Base-by-base conservation (phyloP, 306 rosid species). In the Hippophae tibetana region DNA sequence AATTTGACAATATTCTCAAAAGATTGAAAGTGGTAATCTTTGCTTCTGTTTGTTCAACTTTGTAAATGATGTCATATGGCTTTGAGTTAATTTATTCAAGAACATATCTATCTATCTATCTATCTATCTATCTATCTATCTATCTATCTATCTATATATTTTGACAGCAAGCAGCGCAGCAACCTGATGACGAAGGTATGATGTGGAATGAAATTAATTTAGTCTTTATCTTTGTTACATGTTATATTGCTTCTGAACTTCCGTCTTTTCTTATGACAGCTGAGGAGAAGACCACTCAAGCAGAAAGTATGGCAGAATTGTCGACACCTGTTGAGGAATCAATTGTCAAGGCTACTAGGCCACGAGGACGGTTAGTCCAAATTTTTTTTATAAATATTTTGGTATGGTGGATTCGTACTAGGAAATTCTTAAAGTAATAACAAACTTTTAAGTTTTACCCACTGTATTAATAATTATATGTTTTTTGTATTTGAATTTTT, bases 1-100 rank as follows among this genome's bases (percentile, higher is more conserved):
- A 85, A 54, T 93, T 93, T 60, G 99, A 93, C 70, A 73, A 67
- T 62, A 93, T 93, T 52, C 96, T 93, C 58, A 93, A 88, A 72
- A 72, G 96, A 76, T 69, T 93, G 82, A 93, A 93, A 88, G 99
- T 93, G 81, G 98, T 92, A 72, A 53, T 72, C 53, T 57, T 10
- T 13, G 10, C 61, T 13, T 54, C 63, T 62, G 31, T 44, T 23
- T 27, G 63, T 63, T 5, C 2, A 1, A 47, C 52, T 52, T 40
- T 2, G 6, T 13, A 38, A 41, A 41, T 13, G 48, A 13, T 57
- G 25, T 41, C 14, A 5, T 10, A 1, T n/a, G 13, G 18, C 5
- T 26, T 49, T 56, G 4, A 31, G 38, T 31, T 31, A 31, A 31
- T 31, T 31, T 31, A 2, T 31, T 31, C 38, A 31, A 2, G 2